Base-by-base conservation (phyloP, 2,329 filamentous ascomycete species). In the Apiospora sp. region DNA sequence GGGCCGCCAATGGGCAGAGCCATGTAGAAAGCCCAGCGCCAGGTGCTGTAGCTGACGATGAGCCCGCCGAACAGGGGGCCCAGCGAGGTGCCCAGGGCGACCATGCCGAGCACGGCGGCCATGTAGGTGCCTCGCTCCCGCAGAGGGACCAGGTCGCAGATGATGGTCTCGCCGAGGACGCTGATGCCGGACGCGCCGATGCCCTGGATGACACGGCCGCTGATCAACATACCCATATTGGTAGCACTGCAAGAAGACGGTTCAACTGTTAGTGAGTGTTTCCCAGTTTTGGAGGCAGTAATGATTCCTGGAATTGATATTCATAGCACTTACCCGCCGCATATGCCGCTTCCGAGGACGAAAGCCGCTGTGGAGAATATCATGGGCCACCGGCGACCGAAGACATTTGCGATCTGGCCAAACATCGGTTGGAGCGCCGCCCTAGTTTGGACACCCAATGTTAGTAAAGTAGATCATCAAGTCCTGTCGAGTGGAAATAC, bases 1-100 rank as follows among this genome's bases (percentile, higher is more conserved):
- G 58, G 58, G 3, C 34, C 58, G 3, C 58, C 58, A 19, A 92
- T 87, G 2, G 90, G 89, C 2, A 91, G 80, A 75, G 92, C 92
- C 75, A 91, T 85, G 85, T 87, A 93, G 78, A 92, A 92, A 69
- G 92, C 88, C 90, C 90, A 92, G 8, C 87, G 81, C 90, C 90
- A 91, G 1, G 81, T 74, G 3, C 86, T 83, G 67, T 86, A 82
- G 71, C 88, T 83, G 3, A 87, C 83, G 73, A 90, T 88, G 2
- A 84, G 87, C n/a, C 88, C 89, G 8, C 90, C 87, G 51, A 87
- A 82, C 27, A 88, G 75, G 7, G 85, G 89, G 0, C 88, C 88
- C 14, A 82, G 80, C 0, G 89, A 86, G 3, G 83, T 89, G 0
- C 90, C 90, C 6, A 92, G 70, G 1, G 87, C 84, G 89, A 74